Evolutionary conservation across 176 grass and related monocot species (phyloP), one percentile per base, ranked within the genome.

Genomic region (Juncus inflexus): DNA sequence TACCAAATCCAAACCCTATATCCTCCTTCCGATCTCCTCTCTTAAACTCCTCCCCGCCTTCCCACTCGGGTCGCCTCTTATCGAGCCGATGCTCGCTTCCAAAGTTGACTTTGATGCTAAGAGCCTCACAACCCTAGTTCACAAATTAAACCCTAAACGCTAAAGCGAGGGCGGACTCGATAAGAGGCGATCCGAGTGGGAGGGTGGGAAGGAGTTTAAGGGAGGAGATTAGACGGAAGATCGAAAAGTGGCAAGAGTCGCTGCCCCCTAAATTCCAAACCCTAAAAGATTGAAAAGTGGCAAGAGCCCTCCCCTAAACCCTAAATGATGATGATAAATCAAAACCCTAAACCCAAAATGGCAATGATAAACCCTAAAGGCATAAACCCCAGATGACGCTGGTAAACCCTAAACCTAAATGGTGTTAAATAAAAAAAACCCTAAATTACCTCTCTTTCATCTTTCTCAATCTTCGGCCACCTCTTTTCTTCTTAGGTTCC

Each of bases 221-320:
- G 70, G 81, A 96, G 61, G 91, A 84, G 72, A 81, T 96, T 3
- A 66, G 40, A 55, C 90, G 85, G 66, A 96, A 88, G 87, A 90
- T 96, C 2, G 91, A 86, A 37, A 90, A 96, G 60, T 96, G 91
- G 91, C 84, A 90, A 77, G 84, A 96, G 67, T 84, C 79, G 3
- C 87, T 87, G 6, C 91, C 91, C 35, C 86, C 91, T 62, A 96
- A 87, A 74, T 79, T 90, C 87, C 87, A 0, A 76, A 86, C 12
- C 87, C 91, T 36, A 88, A 96, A 73, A 88, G 85, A 65, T 90
- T 87, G 50, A 74, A 86, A 69, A 84, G 87, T 1, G 87, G 87
- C 8, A 28, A 28, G 19, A 28, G 19, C 19, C 19, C 19, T 28
- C 19, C 19, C 19, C 19, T 28, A 28, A 28, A 28, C 19, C 19